Base-by-base conservation (phyloP, 2,329 filamentous ascomycete species). In the Alternaria hordeiaustralica region DNA sequence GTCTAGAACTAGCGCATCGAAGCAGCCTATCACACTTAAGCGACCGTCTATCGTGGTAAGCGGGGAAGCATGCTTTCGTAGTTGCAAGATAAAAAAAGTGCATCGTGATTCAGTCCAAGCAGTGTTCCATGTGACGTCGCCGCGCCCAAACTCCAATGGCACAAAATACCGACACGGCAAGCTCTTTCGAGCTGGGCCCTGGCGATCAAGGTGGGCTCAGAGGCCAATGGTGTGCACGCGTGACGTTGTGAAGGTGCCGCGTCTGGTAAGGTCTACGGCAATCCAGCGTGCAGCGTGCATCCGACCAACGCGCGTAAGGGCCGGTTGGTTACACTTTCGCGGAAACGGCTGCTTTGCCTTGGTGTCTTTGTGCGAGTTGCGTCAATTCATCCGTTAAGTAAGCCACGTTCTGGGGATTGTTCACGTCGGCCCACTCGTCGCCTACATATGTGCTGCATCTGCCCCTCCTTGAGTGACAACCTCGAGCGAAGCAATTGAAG, bases 381-480 rank as follows among this genome's bases (percentile, higher is more conserved):
- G 63, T 69, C 63, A 70, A 71, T 70, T 69, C 63, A 59, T 56
- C 44, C 55, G 67, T 65, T 68, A 64, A 70, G 71, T 67, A 64
- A 74, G 71, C 69, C 67, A 68, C 61, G 61, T 65, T 63, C 67
- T 72, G 67, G 70, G 67, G 60, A 68, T 69, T 70, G 69, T 63
- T 68, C 67, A 65, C 55, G 66, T 71, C 64, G 71, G 69, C 71
- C 75, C 72, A 75, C 72, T 55, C 47, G n/a, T 55, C 43, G 57
- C 66, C 61, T 75, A 75, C 73, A 73, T 75, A 75, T 72, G 57
- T 72, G 70, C 70, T 76, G 76, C 76, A 71, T 68, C 63, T 74
- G 74, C 75, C 75, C 75, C 75, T 72, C 77, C 70, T 73, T 61
- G 46, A 55, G 45, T 58, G 30, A 18, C 49, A 53, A 25, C 72